A percentile compares a stretch with the other conserved stretches of the same genome.
phyloP scores from a whole-genome alignment of 371 early-diverging fungal genomes.

The Cokeromyces recurvatus region DNA sequence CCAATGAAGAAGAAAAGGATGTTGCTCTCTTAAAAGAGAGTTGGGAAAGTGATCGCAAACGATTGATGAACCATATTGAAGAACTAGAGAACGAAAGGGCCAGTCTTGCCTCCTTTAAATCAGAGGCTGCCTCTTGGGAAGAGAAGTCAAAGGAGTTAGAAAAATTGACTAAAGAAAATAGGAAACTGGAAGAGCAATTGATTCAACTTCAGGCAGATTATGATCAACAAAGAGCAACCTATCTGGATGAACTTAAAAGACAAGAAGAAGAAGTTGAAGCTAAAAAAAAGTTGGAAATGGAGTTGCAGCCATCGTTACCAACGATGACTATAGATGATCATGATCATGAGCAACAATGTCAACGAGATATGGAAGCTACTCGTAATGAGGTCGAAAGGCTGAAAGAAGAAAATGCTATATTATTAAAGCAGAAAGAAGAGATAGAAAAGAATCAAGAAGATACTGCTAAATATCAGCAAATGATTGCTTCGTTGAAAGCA shows the following conservation, averaged over 20 bases:
- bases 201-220: constrained; percentile 28
- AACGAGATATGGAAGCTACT: constrained; percentile 25
- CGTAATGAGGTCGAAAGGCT: constrained; percentile 33
- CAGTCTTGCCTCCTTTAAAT: constrained; percentile 29
- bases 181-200: constrained; percentile 32
- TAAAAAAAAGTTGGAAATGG: constrained; percentile 38
- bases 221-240: constrained; percentile 35
- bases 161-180: constrained; percentile 28
- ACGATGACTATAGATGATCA: background rate
- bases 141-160: constrained; percentile 42
- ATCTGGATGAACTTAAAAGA: constrained; percentile 30
- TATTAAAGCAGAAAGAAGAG: constrained; percentile 45
- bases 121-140: constrained; percentile 18
- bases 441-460: constrained; percentile 36
- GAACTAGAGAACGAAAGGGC: constrained; percentile 26
- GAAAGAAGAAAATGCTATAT: constrained; percentile 34
- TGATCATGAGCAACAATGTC: constrained; percentile 9
- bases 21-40: constrained; percentile 45
- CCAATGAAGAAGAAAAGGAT: constrained; percentile 33
- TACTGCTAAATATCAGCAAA: constrained; percentile 27
- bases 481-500: constrained; percentile 28
- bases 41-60: constrained; percentile 55
- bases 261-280: constrained; percentile 40
- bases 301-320: constrained; percentile 1
- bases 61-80: constrained; percentile 45